These are phyloP conservation scores for Rubroshorea leprosula DNA, from an alignment of 345 rosid species.

Conservation along the genomic window DNA sequence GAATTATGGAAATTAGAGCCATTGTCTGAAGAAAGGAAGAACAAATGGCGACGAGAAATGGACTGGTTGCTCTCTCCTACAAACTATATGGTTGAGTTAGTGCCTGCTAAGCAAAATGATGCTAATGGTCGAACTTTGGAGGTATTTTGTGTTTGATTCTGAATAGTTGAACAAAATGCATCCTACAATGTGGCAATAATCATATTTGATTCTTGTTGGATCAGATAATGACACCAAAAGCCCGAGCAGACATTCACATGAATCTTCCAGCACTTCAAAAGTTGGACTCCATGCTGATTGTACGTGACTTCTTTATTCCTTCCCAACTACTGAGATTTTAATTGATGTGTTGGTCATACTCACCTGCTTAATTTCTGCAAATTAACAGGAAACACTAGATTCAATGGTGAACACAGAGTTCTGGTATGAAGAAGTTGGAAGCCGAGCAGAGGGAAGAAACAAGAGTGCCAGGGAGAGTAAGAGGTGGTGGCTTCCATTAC, in stretches of 20 bases:
- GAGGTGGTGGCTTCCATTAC: slow-evolving; percentile 97
- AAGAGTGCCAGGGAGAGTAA: slow-evolving; percentile 64
- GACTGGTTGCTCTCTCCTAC: slow-evolving; percentile 96
- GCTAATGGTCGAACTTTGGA: slow-evolving; percentile 73
- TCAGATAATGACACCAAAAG: slow-evolving; percentile 94
- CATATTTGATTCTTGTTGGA: slow-evolving; percentile 23
- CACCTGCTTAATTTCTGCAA: slow-evolving; percentile 4
- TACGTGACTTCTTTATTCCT: slow-evolving; percentile 36
- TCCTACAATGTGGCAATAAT: slow-evolving; percentile 14
- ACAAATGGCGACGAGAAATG: slow-evolving; percentile 83
- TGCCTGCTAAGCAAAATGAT: slow-evolving; percentile 88
- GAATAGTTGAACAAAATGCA: not conserved
- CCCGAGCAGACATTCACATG: slow-evolving; percentile 85
- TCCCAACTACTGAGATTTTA: not conserved
- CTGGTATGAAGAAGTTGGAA: slow-evolving; percentile 84
- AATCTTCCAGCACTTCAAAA: slow-evolving; percentile 95
- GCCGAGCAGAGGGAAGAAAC: slow-evolving; percentile 72
- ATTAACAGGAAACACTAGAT: slow-evolving; percentile 68
- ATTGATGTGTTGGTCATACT: not conserved
- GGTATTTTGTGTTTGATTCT: slow-evolving; percentile 31
- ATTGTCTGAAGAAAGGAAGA: slow-evolving; percentile 62
- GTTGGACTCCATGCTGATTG: slow-evolving; percentile 88
- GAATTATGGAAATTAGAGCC: slow-evolving; percentile 98
- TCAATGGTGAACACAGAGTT: slow-evolving; percentile 83
- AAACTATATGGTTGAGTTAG: slow-evolving; percentile 90